Evolutionary conservation across 768 basidiomycete genomes (phyloP).

Genomic region (Galerina sulciceps): DNA sequence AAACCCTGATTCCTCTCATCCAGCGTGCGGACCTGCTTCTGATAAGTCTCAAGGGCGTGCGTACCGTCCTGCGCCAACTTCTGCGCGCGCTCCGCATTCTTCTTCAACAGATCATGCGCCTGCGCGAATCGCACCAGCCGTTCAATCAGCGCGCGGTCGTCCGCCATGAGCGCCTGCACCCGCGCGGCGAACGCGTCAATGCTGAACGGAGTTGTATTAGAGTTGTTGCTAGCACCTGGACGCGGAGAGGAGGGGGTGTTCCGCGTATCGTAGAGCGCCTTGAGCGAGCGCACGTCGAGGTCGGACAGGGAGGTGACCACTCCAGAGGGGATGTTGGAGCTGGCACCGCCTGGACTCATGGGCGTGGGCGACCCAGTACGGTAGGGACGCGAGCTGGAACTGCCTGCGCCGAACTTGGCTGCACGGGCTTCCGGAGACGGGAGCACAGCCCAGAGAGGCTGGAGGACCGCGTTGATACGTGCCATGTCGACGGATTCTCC

Average conservation of each 20-base stretch:
- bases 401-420: constrained; percentile 49
- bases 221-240: constrained; percentile 8
- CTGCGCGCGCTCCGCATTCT: constrained; percentile 90
- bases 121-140: constrained; percentile 84
- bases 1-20: constrained; percentile 73
- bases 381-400: constrained; percentile 43
- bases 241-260: constrained; percentile 27
- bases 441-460: constrained; percentile 78
- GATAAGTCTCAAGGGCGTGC: constrained; percentile 82
- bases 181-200: constrained; percentile 78
- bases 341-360: constrained; percentile 24
- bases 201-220: constrained; percentile 51
- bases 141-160: constrained; percentile 85
- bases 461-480: constrained; percentile 63
- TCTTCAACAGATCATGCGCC: constrained; percentile 89
- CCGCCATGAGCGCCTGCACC: constrained; percentile 80
- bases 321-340: constrained; percentile 7
- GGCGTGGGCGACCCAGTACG: constrained; percentile 53
- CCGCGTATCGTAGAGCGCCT: constrained; percentile 62
- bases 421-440: constrained; percentile 87
- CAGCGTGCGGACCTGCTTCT: constrained; percentile 81
- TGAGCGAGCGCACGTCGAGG: constrained; percentile 86
- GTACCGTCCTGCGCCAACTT: constrained; percentile 87
- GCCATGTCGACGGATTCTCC: constrained; percentile 30
- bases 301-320: constrained; percentile 68